phyloP scores from a whole-genome alignment of 2,329 filamentous ascomycete genomes.

The Cyphellophora attinorum region DNA sequence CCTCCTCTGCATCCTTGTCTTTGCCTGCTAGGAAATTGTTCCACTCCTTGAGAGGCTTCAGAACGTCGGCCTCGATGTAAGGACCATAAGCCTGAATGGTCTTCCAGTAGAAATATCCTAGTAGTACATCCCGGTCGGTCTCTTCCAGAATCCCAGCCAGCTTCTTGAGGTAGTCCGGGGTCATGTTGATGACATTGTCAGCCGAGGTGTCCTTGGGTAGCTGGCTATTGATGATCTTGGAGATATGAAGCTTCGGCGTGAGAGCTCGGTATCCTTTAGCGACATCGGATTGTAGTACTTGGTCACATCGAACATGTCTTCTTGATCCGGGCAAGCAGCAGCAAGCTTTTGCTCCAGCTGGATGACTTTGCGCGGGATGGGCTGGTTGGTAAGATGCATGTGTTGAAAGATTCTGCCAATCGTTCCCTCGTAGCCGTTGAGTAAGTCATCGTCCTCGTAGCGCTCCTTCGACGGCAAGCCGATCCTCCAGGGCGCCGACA shows the following conservation, averaged over 20 bases:
- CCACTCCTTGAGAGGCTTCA: conserved; percentile 52
- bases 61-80: conserved; percentile 48
- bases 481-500: conserved; percentile 35
- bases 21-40: conserved; percentile 52
- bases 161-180: conserved; percentile 51
- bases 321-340: conserved; percentile 46
- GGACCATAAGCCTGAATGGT: conserved; percentile 44
- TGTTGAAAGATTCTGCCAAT: conserved; percentile 31
- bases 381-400: conserved; percentile 27
- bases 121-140: conserved; percentile 46
- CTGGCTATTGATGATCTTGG: conserved; percentile 42
- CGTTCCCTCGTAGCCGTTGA: conserved; percentile 41
- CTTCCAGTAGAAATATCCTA: conserved; percentile 58
- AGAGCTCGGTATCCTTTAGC: conserved; percentile 46
- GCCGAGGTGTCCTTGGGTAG: conserved; percentile 41
- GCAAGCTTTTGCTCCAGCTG: conserved; percentile 54
- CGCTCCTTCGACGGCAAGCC: conserved; percentile 55
- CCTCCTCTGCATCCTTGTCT: conserved; percentile 51
- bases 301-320: conserved; percentile 52
- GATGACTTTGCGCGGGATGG: conserved; percentile 34
- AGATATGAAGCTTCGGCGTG: conserved; percentile 47
- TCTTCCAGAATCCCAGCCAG: conserved; percentile 46
- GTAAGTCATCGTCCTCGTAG: conserved; percentile 45
- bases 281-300: conserved; percentile 57
- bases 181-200: conserved; percentile 48